Evolutionary conservation across 2,329 filamentous ascomycete species (phyloP).

Genomic region (Alternaria conjuncta): DNA sequence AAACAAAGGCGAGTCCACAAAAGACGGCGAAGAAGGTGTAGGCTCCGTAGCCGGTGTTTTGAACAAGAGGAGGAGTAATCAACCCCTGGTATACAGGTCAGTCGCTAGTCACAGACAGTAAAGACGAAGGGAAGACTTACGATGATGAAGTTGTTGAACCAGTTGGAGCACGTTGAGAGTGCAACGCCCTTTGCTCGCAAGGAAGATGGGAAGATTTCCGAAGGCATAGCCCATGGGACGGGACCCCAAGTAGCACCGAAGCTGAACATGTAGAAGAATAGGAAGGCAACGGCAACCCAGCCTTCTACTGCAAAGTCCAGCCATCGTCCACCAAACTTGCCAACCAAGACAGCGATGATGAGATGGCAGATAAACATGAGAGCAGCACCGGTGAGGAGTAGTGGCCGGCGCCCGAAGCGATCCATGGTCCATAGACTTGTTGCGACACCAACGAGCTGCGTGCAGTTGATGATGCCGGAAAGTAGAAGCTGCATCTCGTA

Average conservation of each 20-base stretch:
- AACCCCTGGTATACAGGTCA: slow-evolving; percentile 59
- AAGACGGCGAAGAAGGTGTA: slow-evolving; percentile 50
- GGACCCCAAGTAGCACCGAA: slow-evolving; percentile 68
- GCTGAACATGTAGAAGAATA: slow-evolving; percentile 68
- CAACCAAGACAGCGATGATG: slow-evolving; percentile 62
- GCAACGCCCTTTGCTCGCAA: slow-evolving; percentile 70
- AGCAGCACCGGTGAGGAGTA: slow-evolving; percentile 53
- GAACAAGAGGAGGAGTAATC: slow-evolving; percentile 68
- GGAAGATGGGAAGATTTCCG: slow-evolving; percentile 69
- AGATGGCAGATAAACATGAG: slow-evolving; percentile 60
- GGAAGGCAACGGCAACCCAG: slow-evolving; percentile 63
- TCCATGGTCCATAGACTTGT: slow-evolving; percentile 55
- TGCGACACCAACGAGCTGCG: slow-evolving; percentile 51
- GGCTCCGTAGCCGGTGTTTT: slow-evolving; percentile 59
- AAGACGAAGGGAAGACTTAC: slow-evolving; percentile 20
- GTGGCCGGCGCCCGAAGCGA: slow-evolving; percentile 48
- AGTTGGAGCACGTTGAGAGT: slow-evolving; percentile 68
- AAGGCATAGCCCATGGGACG: slow-evolving; percentile 56
- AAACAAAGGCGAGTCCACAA: slow-evolving; percentile 41
- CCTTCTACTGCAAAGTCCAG: slow-evolving; percentile 58
- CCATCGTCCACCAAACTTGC: slow-evolving; percentile 60
- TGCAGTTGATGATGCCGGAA: slow-evolving; percentile 67
- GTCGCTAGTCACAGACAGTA: slow-evolving; percentile 34
- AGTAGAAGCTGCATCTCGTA: slow-evolving; percentile 64
- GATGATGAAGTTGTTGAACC: slow-evolving; percentile 69